Base-by-base conservation (phyloP, 192 early-diverging fungal genomes). In the Rhizoclosmatium globosum region DNA sequence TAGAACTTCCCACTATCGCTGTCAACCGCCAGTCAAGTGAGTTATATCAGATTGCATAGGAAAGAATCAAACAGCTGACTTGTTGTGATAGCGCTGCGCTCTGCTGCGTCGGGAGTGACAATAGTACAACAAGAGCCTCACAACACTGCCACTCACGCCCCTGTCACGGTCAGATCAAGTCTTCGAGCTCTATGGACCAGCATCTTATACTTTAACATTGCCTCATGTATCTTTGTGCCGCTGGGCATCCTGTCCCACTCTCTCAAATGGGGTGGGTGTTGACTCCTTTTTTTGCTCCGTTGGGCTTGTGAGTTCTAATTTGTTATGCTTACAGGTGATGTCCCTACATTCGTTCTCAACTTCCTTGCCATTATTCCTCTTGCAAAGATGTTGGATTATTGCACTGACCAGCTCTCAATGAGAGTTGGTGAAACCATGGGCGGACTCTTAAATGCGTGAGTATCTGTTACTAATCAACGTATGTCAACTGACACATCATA, bases 361-460 rank as follows among this genome's bases (percentile, higher is more conserved):
- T 95, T 96, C 57, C 76, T 94, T 60, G 95, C 94, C 43, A 94
- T 97, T 74, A 85, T 98, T 31, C 94, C 95, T 13, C 86, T 97
- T 48, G 96, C 95, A 9, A 93, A 94, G 84, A 85, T 98, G 60
- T 87, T 98, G 45, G 95, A 93, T 13, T 92, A 94, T 81, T 89
- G 91, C 4, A 98, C 95, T 4, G 97, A 98, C 70, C 94, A 98
- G 64, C 57, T 81, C 15, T 45, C 53, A 44, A 69, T 73, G 45
- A 19, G 64, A 7, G 19, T 72, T 46, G 67, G 67, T 45, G 67
- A 68, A 68, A 68, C 67, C 23, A 19, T 68, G 31, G 67, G 67
- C 45, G 67, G 67, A 7, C 44, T 68, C 6, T 41, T 68, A 15
- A 68, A 68, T 68, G 67, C 67, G 53, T 56, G 53, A 56, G 53